These are phyloP conservation scores for Tricholoma bakamatsutake DNA, from an alignment of 768 basidiomycete species.

Conservation along the genomic window DNA sequence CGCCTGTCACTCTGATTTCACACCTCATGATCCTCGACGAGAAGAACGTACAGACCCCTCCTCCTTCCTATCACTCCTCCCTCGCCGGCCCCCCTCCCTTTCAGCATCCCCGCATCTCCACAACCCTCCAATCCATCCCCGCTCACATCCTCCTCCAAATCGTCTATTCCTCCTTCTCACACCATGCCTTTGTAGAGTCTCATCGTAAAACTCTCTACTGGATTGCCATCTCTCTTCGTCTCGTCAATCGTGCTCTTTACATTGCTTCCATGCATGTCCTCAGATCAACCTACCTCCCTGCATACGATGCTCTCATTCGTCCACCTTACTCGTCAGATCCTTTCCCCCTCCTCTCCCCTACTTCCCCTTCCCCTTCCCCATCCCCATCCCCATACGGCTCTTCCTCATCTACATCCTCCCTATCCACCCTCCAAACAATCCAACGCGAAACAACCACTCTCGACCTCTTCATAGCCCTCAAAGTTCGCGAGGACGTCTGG, in stretches of 20 bases:
- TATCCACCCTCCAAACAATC: slow-evolving; percentile 31
- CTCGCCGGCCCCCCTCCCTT: slow-evolving; percentile 18
- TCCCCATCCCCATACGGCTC: slow-evolving; percentile 15
- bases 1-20: no score
- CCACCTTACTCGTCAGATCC: slow-evolving; percentile 74
- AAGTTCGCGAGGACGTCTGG: slow-evolving; percentile 76
- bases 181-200: slow-evolving; percentile 25
- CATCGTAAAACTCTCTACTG: slow-evolving; percentile 55
- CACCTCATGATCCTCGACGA: slow-evolving; percentile 38
- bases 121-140: slow-evolving; percentile 36
- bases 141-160: slow-evolving; percentile 64
- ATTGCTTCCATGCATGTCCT: slow-evolving; percentile 82
- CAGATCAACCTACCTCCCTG: slow-evolving; percentile 65
- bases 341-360: slow-evolving; percentile 44
- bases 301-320: slow-evolving; percentile 58
- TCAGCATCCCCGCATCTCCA: slow-evolving; percentile 8
- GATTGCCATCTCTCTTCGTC: slow-evolving; percentile 50
- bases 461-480: slow-evolving; percentile 75
- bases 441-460: slow-evolving; percentile 74
- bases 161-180: slow-evolving; percentile 61
- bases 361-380: slow-evolving; percentile 15
- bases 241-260: slow-evolving; percentile 63
- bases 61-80: slow-evolving; percentile 22
- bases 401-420: slow-evolving; percentile 7
- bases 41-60: slow-evolving; percentile 23